Evolutionary conservation across 2,329 filamentous ascomycete genomes (phyloP).

Genomic region (Neofusicoccum ribis): DNA sequence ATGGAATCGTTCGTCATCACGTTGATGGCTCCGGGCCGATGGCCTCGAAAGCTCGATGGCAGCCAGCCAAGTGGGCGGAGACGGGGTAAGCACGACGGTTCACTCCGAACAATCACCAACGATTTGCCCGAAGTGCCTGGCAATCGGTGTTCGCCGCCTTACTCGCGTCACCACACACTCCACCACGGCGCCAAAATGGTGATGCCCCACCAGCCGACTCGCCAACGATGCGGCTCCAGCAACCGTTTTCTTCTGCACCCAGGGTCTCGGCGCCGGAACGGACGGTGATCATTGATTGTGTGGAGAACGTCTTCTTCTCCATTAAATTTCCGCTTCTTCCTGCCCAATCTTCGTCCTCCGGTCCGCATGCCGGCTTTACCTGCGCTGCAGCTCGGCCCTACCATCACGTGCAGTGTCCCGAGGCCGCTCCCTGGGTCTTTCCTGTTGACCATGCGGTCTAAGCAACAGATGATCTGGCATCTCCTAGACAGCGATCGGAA

Average conservation of each 20-base stretch:
- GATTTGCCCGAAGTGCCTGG: neutral
- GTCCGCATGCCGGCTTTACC: neutral
- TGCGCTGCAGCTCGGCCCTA: neutral
- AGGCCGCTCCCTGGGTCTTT: neutral
- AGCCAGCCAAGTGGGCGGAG: no score
- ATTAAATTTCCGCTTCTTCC: neutral
- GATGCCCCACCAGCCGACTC: neutral
- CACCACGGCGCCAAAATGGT: neutral
- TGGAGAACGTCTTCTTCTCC: neutral
- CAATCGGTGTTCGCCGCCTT: neutral
- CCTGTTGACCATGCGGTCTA: neutral
- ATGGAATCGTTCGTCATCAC: neutral
- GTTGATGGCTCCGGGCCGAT: neutral
- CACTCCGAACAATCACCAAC: neutral
- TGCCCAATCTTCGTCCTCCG: neutral
- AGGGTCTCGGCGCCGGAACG: neutral
- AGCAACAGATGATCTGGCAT: neutral
- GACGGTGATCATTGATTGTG: neutral
- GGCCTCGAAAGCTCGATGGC: neutral
- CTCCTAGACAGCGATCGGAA: neutral
- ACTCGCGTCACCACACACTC: neutral
- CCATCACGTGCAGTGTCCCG: neutral
- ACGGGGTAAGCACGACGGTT: neutral
- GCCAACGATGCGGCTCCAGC: neutral
- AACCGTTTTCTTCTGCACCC: neutral